phyloP scores from a whole-genome alignment of 768 basidiomycete genomes.

The Rhodotorula taiwanensis region DNA sequence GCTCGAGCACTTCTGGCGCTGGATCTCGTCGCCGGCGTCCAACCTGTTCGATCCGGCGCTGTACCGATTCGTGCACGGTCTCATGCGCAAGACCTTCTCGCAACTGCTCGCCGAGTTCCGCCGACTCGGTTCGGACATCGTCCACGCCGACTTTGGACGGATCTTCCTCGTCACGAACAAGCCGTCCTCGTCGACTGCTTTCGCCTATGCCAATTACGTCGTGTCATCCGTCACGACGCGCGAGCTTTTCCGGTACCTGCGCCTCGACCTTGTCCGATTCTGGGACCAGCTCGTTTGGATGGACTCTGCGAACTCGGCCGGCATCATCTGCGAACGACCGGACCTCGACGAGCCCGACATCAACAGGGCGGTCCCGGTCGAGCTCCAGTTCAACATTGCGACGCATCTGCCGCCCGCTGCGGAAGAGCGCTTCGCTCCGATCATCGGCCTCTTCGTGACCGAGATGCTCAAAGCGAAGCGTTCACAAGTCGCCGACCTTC shows the following conservation, averaged over 20 bases:
- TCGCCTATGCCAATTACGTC: conserved; percentile 93
- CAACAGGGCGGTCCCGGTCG: conserved; percentile 63
- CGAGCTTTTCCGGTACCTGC: conserved; percentile 89
- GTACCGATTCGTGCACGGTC: conserved; percentile 83
- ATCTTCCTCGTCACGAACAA: conserved; percentile 89
- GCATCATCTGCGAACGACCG: conserved; percentile 69
- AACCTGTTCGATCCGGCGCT: conserved; percentile 86
- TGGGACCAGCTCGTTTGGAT: conserved; percentile 93
- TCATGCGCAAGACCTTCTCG: conserved; percentile 97
- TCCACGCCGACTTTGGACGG: conserved; percentile 87
- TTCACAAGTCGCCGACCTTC: conserved; percentile 54
- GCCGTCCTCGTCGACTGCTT: conserved; percentile 80
- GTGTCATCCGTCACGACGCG: conserved; percentile 86
- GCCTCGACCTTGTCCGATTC: conserved; percentile 74
- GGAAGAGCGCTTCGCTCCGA: conserved; percentile 65
- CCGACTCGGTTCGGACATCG: conserved; percentile 81
- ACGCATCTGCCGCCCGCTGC: conserved; percentile 77
- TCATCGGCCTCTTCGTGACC: conserved; percentile 74
- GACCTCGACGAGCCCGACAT: conserved; percentile 58
- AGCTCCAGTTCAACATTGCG: conserved; percentile 76
- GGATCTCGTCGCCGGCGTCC: conserved; percentile 79
- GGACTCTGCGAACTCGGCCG: conserved; percentile 88
- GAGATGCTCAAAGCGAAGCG: conserved; percentile 65
- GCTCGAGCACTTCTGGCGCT: conserved; percentile 95
- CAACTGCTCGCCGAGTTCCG: conserved; percentile 95